phyloP scores from a whole-genome alignment of 2,329 filamentous ascomycete genomes.

The Calonectria fujianensis region DNA sequence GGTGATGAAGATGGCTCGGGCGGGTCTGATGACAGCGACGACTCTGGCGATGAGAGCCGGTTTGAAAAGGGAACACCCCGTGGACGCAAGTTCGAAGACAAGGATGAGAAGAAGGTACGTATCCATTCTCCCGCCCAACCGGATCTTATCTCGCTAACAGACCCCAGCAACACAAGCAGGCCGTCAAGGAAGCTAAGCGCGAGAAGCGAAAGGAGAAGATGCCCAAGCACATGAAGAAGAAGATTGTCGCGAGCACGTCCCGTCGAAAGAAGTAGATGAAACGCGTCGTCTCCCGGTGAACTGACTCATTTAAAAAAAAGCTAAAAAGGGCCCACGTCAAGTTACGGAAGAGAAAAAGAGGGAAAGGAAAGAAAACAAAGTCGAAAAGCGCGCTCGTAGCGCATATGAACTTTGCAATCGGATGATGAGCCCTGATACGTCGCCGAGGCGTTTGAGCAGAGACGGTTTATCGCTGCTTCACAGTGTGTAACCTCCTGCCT shows the following conservation, averaged over 20 bases:
- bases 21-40: conserved; percentile 66
- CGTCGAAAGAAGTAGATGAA: conserved; percentile 77
- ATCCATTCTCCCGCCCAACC: conserved; percentile 5
- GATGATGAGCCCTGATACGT: conserved; percentile 68
- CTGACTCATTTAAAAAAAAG: conserved; percentile 15
- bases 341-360: conserved; percentile 1
- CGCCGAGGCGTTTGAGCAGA: conserved; percentile 47
- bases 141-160: conserved; percentile 48
- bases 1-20: conserved; percentile 69
- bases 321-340: conserved; percentile 1
- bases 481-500: conserved; percentile 63
- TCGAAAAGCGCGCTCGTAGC: conserved; percentile 15
- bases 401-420: conserved; percentile 59
- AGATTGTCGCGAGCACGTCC: conserved; percentile 79
- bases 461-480: conserved; percentile 55
- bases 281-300: conserved; percentile 15
- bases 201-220: conserved; percentile 97
- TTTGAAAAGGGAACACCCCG: conserved; percentile 82
- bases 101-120: conserved; percentile 86
- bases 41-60: conserved; percentile 68
- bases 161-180: conserved; percentile 82
- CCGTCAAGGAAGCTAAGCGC: conserved; percentile 95
- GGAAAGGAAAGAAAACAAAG: background rate
- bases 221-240: conserved; percentile 97
- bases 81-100: conserved; percentile 92